Evolutionary conservation across 164 flowering plant species (phyloP), one percentile per base, ranked within the genome.

Genomic region (Annona cherimola): DNA sequence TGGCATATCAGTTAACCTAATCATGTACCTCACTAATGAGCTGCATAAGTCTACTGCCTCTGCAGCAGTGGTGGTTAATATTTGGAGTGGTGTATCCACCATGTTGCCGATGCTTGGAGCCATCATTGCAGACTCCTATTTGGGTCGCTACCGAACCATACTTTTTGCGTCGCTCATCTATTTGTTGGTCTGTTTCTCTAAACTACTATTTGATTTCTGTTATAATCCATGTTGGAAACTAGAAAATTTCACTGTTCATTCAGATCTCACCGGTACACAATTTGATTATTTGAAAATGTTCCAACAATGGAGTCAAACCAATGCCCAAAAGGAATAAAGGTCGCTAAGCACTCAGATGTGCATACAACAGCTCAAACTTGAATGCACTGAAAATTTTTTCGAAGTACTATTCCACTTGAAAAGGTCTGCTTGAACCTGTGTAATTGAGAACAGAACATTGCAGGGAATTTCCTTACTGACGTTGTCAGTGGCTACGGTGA

Each of bases 81-180:
- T 12, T 43, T 75, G 77, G 77, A 35, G 12, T 8, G 77, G 77
- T 14, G 73, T 75, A n/a, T 35, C 77, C 5, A 14, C 77, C 14
- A 46, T 75, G n/a, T 55, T 75, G 40, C 77, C 77, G 4, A 5
- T 75, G 5, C 12, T 69, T 11, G 77, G 77, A 19, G 77, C 69
- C 2, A 69, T 75, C 65, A 40, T 75, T 0, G 77, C 77, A 6
- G 77, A 75, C 42, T 50, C 77, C 43, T 75, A 69, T 63, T 40
- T 65, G 63, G 77, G 77, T 19, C 72, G 71, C 46, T 69, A 55
- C 62, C 11, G n/a, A n/a, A 69, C 71, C 63, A 55, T 69, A 14
- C 44, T 69, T 68, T 4, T 69, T 42, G 40, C 77, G 4, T 54
- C 77, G 26, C 8, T 70, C 42, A 42, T 75, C n/a, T 75, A 69